Evolutionary conservation across 352 stramenopile species (phyloP), one percentile per base, ranked within the genome.

Genomic region (Pythium chondricola): DNA sequence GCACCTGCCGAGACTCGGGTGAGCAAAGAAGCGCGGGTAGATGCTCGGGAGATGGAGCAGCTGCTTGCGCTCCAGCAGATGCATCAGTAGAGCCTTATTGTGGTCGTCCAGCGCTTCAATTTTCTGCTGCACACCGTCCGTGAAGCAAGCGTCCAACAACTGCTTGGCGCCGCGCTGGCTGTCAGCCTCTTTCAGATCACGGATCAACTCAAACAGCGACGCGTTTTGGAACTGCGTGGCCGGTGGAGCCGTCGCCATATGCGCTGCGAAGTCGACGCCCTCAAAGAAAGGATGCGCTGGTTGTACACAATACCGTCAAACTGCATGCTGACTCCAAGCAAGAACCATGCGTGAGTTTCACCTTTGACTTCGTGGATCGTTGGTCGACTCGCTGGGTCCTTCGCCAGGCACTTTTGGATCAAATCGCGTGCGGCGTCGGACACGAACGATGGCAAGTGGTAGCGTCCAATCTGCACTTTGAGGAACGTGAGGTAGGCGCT

Each of bases 401-500:
- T 69, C 22, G 69, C 54, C 30, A 94, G 48, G 13, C 89, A 49
- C 33, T 66, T 65, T 6, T 44, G 52, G 43, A 94, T 85, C 33
- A 94, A 56, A 24, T 89, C 69, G 20, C 69, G 72, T 4, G 83
- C 74, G 18, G 67, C 51, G 0, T 74, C 55, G 2, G 80, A 89
- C 0, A 94, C 51, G 30, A 85, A 90, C 7, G 67, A 50, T 4
- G 83, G 83, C 16, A 87, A 13, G 18, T 75, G 35, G 53, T 80
- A 82, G 3, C n/a, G 63, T 26, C 70, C 80, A 14, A 79, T 57
- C 63, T 91, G 67, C 14, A 88, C 67, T 4, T 79, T 81, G 25
- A 94, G 57, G 21, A 94, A 85, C 8, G 77, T 92, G 21, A 92
- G 56, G 45, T 94, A 94, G 4, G 73, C 69, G 38, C 80, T 91